These are phyloP conservation scores for Zymoseptoria brevis DNA, from an alignment of 2,329 filamentous ascomycete species.

Conservation along the genomic window DNA sequence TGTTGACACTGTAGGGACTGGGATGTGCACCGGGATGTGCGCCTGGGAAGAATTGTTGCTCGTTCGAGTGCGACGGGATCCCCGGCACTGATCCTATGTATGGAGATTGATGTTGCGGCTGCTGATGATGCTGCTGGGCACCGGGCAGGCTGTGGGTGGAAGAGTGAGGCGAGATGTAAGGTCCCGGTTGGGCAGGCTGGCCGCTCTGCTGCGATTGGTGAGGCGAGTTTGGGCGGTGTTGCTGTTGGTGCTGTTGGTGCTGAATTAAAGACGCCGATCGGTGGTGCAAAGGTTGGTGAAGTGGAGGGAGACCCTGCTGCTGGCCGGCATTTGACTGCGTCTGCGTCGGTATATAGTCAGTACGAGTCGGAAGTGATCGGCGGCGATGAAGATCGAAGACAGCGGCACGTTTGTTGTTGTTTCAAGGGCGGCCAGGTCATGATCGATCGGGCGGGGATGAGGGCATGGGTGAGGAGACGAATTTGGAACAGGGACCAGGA, in stretches of 20 bases:
- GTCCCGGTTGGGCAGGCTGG: constrained; percentile 47
- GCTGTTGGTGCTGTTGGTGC: constrained; percentile 14
- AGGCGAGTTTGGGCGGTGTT: constrained; percentile 57
- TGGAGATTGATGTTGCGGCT: constrained; percentile 36
- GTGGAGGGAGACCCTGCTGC: constrained; percentile 61
- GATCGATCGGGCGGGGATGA: constrained; percentile 11
- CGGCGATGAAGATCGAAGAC: neutral
- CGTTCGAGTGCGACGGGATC: constrained; percentile 52
- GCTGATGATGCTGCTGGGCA: constrained; percentile 32
- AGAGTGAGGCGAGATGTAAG: constrained; percentile 61
- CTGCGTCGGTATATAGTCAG: constrained; percentile 17
- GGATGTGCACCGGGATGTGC: constrained; percentile 54
- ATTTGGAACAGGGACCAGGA: constrained; percentile 1
- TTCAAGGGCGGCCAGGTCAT: constrained; percentile 4
- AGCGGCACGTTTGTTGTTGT: constrained; percentile 13
- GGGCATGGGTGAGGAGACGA: constrained; percentile 5
- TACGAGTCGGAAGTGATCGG: constrained; percentile 12
- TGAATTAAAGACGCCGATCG: constrained; percentile 67
- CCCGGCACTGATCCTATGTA: constrained; percentile 62
- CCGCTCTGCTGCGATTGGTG: constrained; percentile 52
- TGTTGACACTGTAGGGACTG: constrained; percentile 75
- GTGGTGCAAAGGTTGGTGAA: constrained; percentile 57
- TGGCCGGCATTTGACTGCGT: constrained; percentile 24
- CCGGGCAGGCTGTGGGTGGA: constrained; percentile 46
- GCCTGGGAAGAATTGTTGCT: constrained; percentile 58